Evolutionary conservation across 2,329 filamentous ascomycete species (phyloP), one percentile per base, ranked within the genome.

Genomic region (Fusarium tricinctum): DNA sequence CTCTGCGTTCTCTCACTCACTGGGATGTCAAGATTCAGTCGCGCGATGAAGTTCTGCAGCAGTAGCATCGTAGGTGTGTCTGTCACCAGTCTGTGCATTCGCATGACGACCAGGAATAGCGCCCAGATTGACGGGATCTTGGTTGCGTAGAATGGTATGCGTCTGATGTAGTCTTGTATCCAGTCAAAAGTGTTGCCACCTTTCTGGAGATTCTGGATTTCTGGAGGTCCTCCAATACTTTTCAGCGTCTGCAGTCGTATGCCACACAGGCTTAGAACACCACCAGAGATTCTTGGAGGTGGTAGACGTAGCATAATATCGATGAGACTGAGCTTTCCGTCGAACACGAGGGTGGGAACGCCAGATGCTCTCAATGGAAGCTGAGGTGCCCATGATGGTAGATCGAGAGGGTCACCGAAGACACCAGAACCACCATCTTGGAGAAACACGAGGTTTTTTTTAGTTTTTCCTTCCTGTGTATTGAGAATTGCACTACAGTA

Each of bases 311-410:
- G 8, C 10, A 0, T 1, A 1, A 55, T 1, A 3, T 19, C 9
- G 7, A 5, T 3, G 17, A 55, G 44, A 3, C 12, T 7, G 1
- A 55, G 28, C 30, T 50, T 26, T 4, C 14, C 51, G 5, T 48
- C 32, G 22, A 55, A 55, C 13, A 39, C 4, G 2, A 55, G 14
- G 5, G 51, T 55, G 5, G 51, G 51, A 5, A 38, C 30, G n/a
- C 35, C 32, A 4, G 51, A 49, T 4, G 51, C 51, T 22, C 44
- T 39, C 5, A 28, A 50, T 3, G 51, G 51, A 19, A 49, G 38
- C 8, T 55, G 51, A 8, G 51, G 51, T 22, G 44, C 51, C 51
- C 51, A 55, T 3, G 51, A 55, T 4, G 51, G 51, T 7, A 55
- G 5, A 15, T 19, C 22, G 6, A 55, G 51, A 15, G 22, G 14